Base-by-base conservation (phyloP, 129 eudicot genomes). In the Deinandra increscens region DNA sequence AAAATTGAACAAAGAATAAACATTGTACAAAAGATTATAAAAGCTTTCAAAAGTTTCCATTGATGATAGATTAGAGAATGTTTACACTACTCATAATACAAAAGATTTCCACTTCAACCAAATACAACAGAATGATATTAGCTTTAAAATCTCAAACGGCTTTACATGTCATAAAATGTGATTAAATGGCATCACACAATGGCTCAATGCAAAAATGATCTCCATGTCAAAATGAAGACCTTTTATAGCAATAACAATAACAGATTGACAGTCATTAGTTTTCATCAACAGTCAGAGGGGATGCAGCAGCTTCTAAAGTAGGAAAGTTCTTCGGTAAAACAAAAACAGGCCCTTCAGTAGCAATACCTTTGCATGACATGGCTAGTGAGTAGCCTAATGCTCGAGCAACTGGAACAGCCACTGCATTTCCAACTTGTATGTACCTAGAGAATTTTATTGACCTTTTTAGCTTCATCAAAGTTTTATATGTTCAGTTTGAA, bases 381-480 rank as follows among this genome's bases (percentile, higher is more conserved):
- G 84, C 93, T 46, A 89, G 39, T 3, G 85, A 73, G 56, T 66
- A 81, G 0, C 96, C 96, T 29, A 89, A 59, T 0, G 93, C 93
- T 14, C 88, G 79, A 1, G 93, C 90, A 3, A 81, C 96, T 2
- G 96, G 96, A 10, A 86, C 83, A 0, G 93, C 93, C 9, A 89
- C 92, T 4, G 92, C 96, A 69, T 89, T 89, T 12, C 87, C 96
- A 5, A 89, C 90, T 70, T 89, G 93, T 3, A 78, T 84, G 71
- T 86, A 86, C 71, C 90, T 86, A 42, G 23, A 44, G 39, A 11
- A 12, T 44, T 14, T 22, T 5, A 26, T 26, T 4, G 7, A 36
- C 6, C 7, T 4, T 3, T 7, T 36, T 7, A 36, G 6, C 39
- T 36, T 36, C 6, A 4, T 36, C 13, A 17, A 11, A 3, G 4